Evolutionary conservation across 2,329 filamentous ascomycete species (phyloP).

Genomic region (Madurella mycetomatis): DNA sequence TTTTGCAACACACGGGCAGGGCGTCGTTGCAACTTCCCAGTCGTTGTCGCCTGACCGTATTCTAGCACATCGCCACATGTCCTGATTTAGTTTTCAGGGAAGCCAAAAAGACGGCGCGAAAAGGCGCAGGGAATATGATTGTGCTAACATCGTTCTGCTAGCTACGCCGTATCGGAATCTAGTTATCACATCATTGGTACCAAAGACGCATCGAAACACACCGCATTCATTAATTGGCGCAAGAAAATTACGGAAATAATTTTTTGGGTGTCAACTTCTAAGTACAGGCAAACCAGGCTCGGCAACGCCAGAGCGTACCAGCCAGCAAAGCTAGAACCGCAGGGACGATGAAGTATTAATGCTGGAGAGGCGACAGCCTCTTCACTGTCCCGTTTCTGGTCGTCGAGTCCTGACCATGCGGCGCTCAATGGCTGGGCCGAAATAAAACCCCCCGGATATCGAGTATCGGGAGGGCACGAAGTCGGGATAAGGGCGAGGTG

Average conservation of each 20-base stretch:
- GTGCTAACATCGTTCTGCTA: too few relatives aligned
- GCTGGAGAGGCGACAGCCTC: neutral
- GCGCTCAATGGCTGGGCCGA: neutral
- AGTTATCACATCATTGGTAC: too few relatives aligned
- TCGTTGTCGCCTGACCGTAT: too few relatives aligned
- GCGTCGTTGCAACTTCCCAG: too few relatives aligned
- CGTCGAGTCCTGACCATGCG: neutral
- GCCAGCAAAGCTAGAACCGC: neutral
- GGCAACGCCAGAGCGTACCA: neutral
- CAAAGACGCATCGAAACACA: neutral
- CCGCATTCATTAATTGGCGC: neutral
- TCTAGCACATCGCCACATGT: too few relatives aligned
- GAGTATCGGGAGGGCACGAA: neutral
- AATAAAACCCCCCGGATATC: neutral
- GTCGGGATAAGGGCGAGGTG: neutral
- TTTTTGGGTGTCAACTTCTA: constrained; percentile 6
- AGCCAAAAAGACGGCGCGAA: too few relatives aligned
- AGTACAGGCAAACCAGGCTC: constrained; percentile 14
- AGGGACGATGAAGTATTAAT: neutral
- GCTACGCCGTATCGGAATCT: too few relatives aligned
- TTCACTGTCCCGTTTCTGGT: neutral
- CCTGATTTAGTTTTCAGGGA: too few relatives aligned
- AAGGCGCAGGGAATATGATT: too few relatives aligned
- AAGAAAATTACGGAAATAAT: neutral
- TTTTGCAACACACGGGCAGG: too few relatives aligned